These are phyloP conservation scores for Cladobotryum protrusum DNA, from an alignment of 2,329 filamentous ascomycete genomes.

Conservation along the genomic window DNA sequence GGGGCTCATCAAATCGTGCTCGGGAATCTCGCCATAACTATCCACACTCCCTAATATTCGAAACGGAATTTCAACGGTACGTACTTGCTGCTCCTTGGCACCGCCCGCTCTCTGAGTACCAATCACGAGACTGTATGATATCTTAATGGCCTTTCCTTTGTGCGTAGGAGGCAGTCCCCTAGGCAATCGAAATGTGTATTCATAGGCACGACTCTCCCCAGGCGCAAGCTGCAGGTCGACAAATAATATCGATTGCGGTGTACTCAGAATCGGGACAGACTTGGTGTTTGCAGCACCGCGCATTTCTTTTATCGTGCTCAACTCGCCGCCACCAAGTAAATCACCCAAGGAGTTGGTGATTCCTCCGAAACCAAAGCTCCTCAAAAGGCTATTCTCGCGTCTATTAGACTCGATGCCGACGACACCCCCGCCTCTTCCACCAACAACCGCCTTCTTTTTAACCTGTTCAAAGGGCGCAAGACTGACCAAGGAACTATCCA, in stretches of 20 bases:
- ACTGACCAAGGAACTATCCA: slow-evolving; percentile 88
- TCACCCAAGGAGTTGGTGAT: slow-evolving; percentile 85
- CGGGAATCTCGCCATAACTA: slow-evolving; percentile 76
- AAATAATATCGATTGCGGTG: slow-evolving; percentile 91
- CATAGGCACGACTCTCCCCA: slow-evolving; percentile 81
- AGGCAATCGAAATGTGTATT: slow-evolving; percentile 80
- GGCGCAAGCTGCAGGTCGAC: slow-evolving; percentile 84
- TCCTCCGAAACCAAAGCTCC: slow-evolving; percentile 79
- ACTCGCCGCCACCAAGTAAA: slow-evolving; percentile 75
- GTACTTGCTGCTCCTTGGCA: slow-evolving; percentile 72
- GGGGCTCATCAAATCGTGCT: slow-evolving; percentile 90
- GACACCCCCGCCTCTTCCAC: slow-evolving; percentile 80
- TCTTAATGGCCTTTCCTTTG: slow-evolving; percentile 88
- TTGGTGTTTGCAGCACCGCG: slow-evolving; percentile 78
- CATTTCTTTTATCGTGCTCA: slow-evolving; percentile 95
- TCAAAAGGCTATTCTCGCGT: slow-evolving; percentile 71
- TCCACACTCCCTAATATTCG: slow-evolving; percentile 91
- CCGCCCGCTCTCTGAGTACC: slow-evolving; percentile 83
- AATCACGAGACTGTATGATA: slow-evolving; percentile 83
- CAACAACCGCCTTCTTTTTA: slow-evolving; percentile 86
- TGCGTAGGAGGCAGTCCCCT: slow-evolving; percentile 86
- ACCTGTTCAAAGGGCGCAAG: slow-evolving; percentile 89
- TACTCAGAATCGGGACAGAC: slow-evolving; percentile 85
- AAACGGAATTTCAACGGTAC: slow-evolving; percentile 88
- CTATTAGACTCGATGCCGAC: slow-evolving; percentile 71